Evolutionary conservation across 2,329 filamentous ascomycete species (phyloP).

Genomic region (Ilyonectria destructans): DNA sequence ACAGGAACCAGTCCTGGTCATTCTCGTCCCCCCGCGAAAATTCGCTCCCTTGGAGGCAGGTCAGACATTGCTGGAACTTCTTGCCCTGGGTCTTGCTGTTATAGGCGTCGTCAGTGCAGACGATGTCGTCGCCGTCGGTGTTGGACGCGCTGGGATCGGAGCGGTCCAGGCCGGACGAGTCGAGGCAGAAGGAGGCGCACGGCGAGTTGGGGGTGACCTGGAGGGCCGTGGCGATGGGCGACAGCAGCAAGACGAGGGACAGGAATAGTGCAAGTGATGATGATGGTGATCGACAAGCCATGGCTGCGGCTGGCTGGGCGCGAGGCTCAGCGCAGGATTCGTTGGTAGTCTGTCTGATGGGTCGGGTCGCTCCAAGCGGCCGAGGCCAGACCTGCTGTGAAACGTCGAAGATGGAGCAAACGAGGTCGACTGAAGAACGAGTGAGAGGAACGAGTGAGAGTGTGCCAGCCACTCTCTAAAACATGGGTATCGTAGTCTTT

Average conservation of each 20-base stretch:
- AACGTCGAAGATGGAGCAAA: conserved; percentile 27
- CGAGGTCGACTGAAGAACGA: neutral
- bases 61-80: conserved; percentile 67
- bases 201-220: conserved; percentile 71
- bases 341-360: conserved; percentile 6
- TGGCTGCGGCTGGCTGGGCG: conserved; percentile 5
- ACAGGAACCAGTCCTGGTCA: conserved; percentile 71
- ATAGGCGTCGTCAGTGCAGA: conserved; percentile 65
- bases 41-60: conserved; percentile 68
- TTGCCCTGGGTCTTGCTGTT: conserved; percentile 56
- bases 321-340: conserved; percentile 14
- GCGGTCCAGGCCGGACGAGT: conserved; percentile 58
- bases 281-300: conserved; percentile 22
- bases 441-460: neutral
- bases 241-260: conserved; percentile 16
- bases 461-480: conserved; percentile 39
- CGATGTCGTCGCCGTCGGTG: conserved; percentile 63
- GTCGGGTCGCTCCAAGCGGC: conserved; percentile 11
- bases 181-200: conserved; percentile 67
- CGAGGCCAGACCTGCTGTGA: conserved; percentile 42
- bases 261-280: conserved; percentile 7
- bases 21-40: conserved; percentile 64
- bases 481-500: conserved; percentile 8
- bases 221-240: conserved; percentile 56
- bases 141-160: conserved; percentile 64